phyloP scores from a whole-genome alignment of 805 yeast species.

The Zygoascus bituminiphila region DNA sequence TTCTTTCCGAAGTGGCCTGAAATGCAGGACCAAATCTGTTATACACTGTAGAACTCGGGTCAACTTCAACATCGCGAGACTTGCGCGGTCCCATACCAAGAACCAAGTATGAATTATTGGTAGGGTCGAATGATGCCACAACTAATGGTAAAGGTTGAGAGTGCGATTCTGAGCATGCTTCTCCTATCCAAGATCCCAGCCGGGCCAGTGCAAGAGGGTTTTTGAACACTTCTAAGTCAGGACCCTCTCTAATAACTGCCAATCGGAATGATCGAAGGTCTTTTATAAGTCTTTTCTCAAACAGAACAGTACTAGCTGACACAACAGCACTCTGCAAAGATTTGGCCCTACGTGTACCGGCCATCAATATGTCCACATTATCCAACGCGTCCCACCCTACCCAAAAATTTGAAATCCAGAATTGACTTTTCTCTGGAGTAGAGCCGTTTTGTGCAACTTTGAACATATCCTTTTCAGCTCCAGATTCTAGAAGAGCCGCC shows the following conservation, averaged over 20 bases:
- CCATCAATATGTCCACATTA: conserved; percentile 43
- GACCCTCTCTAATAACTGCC: conserved; percentile 85
- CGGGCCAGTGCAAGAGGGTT: conserved; percentile 83
- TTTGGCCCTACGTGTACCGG: conserved; percentile 82
- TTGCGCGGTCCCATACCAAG: conserved; percentile 84
- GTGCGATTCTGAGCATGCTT: conserved; percentile 77
- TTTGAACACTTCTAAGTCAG: conserved; percentile 64
- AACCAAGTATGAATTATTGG: conserved; percentile 71
- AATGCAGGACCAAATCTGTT: conserved; percentile 89
- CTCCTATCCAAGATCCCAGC: conserved; percentile 85
- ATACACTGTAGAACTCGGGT: conserved; percentile 37
- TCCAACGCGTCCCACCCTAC: conserved; percentile 57
- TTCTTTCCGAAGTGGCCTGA: conserved; percentile 73
- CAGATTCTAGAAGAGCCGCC: conserved; percentile 66
- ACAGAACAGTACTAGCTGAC: conserved; percentile 78
- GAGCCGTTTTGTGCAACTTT: not conserved
- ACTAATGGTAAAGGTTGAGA: conserved; percentile 65
- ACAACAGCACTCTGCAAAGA: conserved; percentile 74
- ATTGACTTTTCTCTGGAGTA: conserved; percentile 36
- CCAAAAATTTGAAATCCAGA: conserved; percentile 73
- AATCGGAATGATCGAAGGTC: conserved; percentile 73
- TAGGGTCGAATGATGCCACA: conserved; percentile 69
- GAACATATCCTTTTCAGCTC: conserved; percentile 9
- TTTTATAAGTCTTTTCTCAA: conserved; percentile 74
- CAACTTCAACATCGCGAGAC: conserved; percentile 36